These are phyloP conservation scores for Gamsiella multidivaricata DNA, from an alignment of 192 early-diverging fungal genomes.

Conservation along the genomic window DNA sequence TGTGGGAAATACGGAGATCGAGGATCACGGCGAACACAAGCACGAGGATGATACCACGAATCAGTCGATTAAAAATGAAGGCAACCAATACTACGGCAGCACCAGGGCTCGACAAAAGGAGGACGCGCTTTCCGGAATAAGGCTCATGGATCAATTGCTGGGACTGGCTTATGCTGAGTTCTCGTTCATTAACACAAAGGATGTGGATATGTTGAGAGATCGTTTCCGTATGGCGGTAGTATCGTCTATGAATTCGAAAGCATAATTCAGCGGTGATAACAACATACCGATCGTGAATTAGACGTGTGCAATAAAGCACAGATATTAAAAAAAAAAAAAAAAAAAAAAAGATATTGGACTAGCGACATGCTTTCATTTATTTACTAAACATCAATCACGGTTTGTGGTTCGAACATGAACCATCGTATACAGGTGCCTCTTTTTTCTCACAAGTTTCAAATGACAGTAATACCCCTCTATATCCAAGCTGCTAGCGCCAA, in stretches of 20 bases:
- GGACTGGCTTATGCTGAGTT: constrained; percentile 29
- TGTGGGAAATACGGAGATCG: background rate
- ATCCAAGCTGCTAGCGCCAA: too few relatives aligned
- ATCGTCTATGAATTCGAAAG: constrained; percentile 16
- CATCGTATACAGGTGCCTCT: too few relatives aligned
- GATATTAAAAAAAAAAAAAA: too few relatives aligned
- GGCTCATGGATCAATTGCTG: constrained; percentile 28
- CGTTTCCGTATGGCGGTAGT: constrained; percentile 42
- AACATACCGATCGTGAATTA: too few relatives aligned
- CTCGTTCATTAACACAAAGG: constrained; percentile 29
- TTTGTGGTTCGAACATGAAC: too few relatives aligned
- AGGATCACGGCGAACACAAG: background rate
- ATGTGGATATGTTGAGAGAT: constrained; percentile 29
- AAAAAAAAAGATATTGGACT: too few relatives aligned
- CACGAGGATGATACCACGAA: too few relatives aligned
- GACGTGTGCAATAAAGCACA: too few relatives aligned
- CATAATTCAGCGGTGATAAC: background rate
- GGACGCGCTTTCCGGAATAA: background rate
- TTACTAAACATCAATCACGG: too few relatives aligned
- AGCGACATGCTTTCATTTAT: too few relatives aligned
- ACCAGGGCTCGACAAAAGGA: background rate
- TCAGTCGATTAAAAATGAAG: constrained; percentile 5
- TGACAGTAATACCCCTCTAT: too few relatives aligned
- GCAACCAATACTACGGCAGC: background rate
- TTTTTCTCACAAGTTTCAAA: too few relatives aligned